A percentile compares a stretch with the other conserved stretches of the same genome.
These are phyloP conservation scores for Cryphonectria naterciae DNA, from an alignment of 2,329 filamentous ascomycete species.

Conservation along the genomic window DNA sequence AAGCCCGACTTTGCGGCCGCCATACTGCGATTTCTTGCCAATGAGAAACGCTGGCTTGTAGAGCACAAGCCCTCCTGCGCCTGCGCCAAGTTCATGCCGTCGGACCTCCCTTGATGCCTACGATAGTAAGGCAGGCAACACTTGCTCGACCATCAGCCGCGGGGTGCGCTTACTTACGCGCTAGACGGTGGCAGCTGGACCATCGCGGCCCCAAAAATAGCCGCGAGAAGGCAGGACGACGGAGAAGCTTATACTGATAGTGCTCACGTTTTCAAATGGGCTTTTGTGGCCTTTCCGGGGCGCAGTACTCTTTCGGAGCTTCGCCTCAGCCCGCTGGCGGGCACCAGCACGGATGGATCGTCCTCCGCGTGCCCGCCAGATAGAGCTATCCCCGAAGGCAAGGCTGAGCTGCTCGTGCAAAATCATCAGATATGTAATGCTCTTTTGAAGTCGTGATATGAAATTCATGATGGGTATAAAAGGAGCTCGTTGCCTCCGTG, in stretches of 20 bases:
- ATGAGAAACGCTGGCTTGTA: background rate
- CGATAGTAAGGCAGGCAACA: background rate
- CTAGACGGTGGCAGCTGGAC: slow-evolving; percentile 4
- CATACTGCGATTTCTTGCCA: background rate
- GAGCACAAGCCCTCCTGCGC: background rate
- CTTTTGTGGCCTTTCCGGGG: background rate
- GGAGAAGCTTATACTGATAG: background rate
- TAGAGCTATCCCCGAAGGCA: background rate
- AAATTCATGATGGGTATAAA: slow-evolving; percentile 13
- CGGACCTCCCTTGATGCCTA: background rate
- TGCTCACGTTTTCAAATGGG: background rate
- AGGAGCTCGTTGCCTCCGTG: background rate
- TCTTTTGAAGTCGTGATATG: background rate
- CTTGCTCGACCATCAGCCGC: slow-evolving; percentile 10
- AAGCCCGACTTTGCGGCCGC: background rate
- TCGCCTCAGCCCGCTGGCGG: slow-evolving; percentile 12
- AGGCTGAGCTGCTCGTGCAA: background rate
- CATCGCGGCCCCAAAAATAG: slow-evolving; percentile 7
- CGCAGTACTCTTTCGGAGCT: slow-evolving; percentile 10
- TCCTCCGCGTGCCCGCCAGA: background rate
- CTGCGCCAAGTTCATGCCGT: background rate
- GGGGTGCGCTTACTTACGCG: slow-evolving; percentile 23
- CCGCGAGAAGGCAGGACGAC: background rate
- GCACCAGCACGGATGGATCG: background rate
- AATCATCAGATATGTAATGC: background rate